Conservation (phyloP, 495 filamentous ascomycete genomes). For the Penicillium cataractarum region DNA sequence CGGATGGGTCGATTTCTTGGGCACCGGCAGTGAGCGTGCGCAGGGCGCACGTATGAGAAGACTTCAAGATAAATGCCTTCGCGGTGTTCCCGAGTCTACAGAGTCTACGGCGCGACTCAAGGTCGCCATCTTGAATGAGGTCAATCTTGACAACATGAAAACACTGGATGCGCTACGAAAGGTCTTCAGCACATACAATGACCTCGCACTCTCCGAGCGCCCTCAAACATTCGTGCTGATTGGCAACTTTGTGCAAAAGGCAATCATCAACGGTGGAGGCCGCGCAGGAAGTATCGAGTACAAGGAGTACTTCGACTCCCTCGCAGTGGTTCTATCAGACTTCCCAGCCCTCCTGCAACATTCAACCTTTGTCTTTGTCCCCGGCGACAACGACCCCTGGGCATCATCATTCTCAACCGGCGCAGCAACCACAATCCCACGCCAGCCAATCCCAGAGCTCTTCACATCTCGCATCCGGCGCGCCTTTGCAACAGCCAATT, state of each 20-base stretch:
- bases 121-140: constrained; percentile 75
- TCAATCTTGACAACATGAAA: constrained; percentile 80
- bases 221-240: constrained; percentile 79
- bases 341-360: constrained; percentile 79
- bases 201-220: constrained; percentile 48
- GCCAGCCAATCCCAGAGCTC: constrained; percentile 75
- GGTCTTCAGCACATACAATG: constrained; percentile 70
- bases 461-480: constrained; percentile 84
- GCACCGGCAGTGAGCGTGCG: constrained; percentile 86
- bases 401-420: constrained; percentile 81
- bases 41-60: constrained; percentile 80
- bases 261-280: constrained; percentile 65
- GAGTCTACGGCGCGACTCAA: constrained; percentile 47
- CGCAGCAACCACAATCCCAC: constrained; percentile 73
- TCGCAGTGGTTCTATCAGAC: constrained; percentile 82
- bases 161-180: constrained; percentile 77
- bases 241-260: constrained; percentile 80
- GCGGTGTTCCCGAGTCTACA: constrained; percentile 24
- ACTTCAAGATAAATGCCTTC: constrained; percentile 57
- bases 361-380: constrained; percentile 87
- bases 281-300: constrained; percentile 83
- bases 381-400: constrained; percentile 97
- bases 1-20: constrained; percentile 96
- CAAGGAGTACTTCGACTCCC: constrained; percentile 88
- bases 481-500: constrained; percentile 75